phyloP scores from a whole-genome alignment of 176 grass and related monocot genomes.

The Thinopyrum elongatum region DNA sequence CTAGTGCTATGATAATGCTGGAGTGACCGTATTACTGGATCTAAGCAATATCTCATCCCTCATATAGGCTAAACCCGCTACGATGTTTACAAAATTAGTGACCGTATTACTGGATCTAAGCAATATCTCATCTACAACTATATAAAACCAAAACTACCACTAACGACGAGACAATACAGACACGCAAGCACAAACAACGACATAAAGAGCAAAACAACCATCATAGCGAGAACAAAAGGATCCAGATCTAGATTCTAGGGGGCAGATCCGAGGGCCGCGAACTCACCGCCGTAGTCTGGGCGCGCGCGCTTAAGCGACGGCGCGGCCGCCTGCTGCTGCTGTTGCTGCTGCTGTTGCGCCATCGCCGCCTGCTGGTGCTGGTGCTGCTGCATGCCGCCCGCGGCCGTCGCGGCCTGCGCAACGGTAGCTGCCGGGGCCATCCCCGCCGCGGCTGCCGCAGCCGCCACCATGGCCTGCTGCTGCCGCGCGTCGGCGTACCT shows the following conservation, averaged over 20 bases:
- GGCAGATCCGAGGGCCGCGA: not conserved
- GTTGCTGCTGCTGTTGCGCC: conserved; percentile 34
- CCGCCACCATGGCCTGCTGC: conserved; percentile 50
- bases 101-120: not conserved
- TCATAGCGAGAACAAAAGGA: not conserved
- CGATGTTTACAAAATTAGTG: not conserved
- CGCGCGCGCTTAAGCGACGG: conserved; percentile 79
- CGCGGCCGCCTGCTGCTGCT: conserved; percentile 31
- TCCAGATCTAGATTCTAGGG: conserved; percentile 25
- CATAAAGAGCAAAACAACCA: not conserved
- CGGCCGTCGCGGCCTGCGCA: conserved; percentile 4
- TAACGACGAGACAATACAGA: not conserved
- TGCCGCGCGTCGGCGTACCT: conserved; percentile 78
- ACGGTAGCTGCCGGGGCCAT: conserved; percentile 28
- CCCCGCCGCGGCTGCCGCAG: conserved; percentile 37
- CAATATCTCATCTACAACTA: not conserved
- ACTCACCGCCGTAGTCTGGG: conserved; percentile 70
- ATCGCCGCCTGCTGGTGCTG: conserved; percentile 31
- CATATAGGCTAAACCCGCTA: not conserved
- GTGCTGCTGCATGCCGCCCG: conserved; percentile 28
- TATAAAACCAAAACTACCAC: not conserved
- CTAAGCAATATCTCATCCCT: no score
- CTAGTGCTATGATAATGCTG: not conserved
- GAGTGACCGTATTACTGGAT: no score
- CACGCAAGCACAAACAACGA: not conserved